These are phyloP conservation scores for Trypanosoma lewisi DNA, from an alignment of 208 protist species.

Conservation along the genomic window DNA sequence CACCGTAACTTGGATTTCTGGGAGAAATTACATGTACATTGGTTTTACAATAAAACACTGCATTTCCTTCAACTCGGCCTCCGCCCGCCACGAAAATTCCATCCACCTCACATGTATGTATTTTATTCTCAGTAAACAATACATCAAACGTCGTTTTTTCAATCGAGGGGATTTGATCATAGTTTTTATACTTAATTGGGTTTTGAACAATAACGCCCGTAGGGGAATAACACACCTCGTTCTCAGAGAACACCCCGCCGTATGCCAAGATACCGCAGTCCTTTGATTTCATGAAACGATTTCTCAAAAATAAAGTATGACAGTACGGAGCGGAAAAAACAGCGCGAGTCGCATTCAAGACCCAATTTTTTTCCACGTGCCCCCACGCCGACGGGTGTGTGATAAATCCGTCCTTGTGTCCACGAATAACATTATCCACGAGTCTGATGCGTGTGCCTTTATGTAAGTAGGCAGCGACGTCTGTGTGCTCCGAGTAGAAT, in stretches of 20 bases:
- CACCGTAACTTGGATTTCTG: neutral
- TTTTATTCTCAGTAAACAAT: conserved; percentile 49
- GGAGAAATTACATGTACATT: conserved; percentile 54
- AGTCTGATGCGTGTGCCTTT: conserved; percentile 38
- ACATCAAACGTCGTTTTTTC: conserved; percentile 37
- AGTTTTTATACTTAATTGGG: conserved; percentile 51
- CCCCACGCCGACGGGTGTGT: conserved; percentile 49
- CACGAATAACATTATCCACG: conserved; percentile 51
- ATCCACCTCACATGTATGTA: conserved; percentile 51
- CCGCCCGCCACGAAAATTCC: conserved; percentile 55
- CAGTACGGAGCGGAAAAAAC: conserved; percentile 53
- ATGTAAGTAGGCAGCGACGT: conserved; percentile 38
- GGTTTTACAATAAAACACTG: conserved; percentile 53
- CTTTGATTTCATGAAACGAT: conserved; percentile 45
- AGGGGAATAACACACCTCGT: conserved; percentile 50
- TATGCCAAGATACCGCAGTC: conserved; percentile 60
- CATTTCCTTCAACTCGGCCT: conserved; percentile 62
- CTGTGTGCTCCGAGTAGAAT: conserved; percentile 29
- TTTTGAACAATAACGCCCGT: conserved; percentile 59
- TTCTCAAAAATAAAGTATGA: conserved; percentile 46
- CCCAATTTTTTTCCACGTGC: conserved; percentile 36
- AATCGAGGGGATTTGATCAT: conserved; percentile 47
- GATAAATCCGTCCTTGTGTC: conserved; percentile 38
- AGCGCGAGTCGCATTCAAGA: conserved; percentile 43
- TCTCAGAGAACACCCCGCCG: conserved; percentile 65